phyloP scores from a whole-genome alignment of 257 asterid genomes.

The Solanum pennellii region DNA sequence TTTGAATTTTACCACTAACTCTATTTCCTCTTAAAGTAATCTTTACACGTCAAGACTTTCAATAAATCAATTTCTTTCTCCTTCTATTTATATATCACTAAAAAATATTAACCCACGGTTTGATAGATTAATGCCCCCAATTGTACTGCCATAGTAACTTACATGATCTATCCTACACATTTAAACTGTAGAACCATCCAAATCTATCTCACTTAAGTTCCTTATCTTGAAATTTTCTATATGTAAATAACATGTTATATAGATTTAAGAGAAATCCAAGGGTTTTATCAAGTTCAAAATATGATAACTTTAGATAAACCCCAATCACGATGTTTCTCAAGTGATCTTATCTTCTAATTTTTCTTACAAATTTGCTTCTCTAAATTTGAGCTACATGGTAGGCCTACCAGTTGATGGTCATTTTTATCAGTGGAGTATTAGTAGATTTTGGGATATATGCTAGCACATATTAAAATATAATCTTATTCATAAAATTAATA shows the following conservation, averaged over 20 bases:
- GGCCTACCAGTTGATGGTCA: slow-evolving; percentile 28
- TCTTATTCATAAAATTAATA: too few relatives aligned
- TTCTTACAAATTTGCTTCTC: slow-evolving; percentile 26
- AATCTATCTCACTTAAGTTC: slow-evolving; percentile 43
- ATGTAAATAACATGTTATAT: slow-evolving; percentile 22
- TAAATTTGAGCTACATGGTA: slow-evolving; percentile 15
- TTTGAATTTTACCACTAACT: too few relatives aligned
- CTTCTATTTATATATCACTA: too few relatives aligned
- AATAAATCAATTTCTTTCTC: too few relatives aligned
- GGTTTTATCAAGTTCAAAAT: background rate
- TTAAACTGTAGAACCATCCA: slow-evolving; percentile 45
- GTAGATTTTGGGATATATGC: background rate
- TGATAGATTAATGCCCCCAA: slow-evolving; percentile 21
- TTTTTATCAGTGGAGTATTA: slow-evolving; percentile 33
- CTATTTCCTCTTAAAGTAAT: too few relatives aligned
- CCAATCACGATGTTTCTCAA: slow-evolving; percentile 25
- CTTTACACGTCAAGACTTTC: too few relatives aligned
- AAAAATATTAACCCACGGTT: too few relatives aligned
- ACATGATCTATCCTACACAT: slow-evolving; percentile 43
- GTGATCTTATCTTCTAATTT: slow-evolving; percentile 29
- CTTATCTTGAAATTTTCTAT: slow-evolving; percentile 26
- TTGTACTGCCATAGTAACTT: slow-evolving; percentile 32
- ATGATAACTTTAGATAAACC: slow-evolving; percentile 28
- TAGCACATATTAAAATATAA: too few relatives aligned
- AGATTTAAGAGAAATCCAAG: background rate